A percentile compares a stretch with the other conserved stretches of the same genome.
These are phyloP conservation scores for Picocystis salinarum DNA, from an alignment of 139 green algal species.

Conservation along the genomic window DNA sequence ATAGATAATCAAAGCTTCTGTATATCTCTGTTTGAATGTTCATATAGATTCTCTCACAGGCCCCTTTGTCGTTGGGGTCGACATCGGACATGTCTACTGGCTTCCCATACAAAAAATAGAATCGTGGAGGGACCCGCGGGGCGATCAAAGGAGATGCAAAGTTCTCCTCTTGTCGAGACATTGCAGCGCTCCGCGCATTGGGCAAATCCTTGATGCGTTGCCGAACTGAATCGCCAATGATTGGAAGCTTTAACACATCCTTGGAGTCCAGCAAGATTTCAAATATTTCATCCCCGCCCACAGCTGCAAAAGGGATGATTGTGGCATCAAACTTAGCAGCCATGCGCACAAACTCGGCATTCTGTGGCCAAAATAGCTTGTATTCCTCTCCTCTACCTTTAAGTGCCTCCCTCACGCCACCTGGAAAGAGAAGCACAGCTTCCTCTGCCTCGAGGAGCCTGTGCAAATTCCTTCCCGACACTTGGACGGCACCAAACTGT, in stretches of 20 bases:
- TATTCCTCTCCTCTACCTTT: slow-evolving; percentile 68
- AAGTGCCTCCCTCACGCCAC: slow-evolving; percentile 32
- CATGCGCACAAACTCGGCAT: slow-evolving; percentile 79
- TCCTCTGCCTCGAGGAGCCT: slow-evolving; percentile 51
- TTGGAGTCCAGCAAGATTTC: slow-evolving; percentile 15
- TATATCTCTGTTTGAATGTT: slow-evolving; percentile 37
- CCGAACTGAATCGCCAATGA: not conserved
- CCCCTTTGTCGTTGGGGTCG: slow-evolving; percentile 24
- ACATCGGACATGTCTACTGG: slow-evolving; percentile 36
- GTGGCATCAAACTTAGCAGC: slow-evolving; percentile 61
- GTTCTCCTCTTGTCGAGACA: slow-evolving; percentile 9
- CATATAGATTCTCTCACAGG: slow-evolving; percentile 33
- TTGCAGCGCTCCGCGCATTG: not conserved
- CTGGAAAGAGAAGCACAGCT: slow-evolving; percentile 68
- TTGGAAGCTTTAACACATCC: slow-evolving; percentile 3
- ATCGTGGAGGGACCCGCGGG: slow-evolving; percentile 29
- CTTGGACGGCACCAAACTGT: slow-evolving; percentile 77
- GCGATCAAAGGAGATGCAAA: slow-evolving; percentile 11
- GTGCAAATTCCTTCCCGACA: slow-evolving; percentile 54
- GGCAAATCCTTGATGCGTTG: not conserved
- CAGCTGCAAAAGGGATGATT: slow-evolving; percentile 78
- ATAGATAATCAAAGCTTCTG: slow-evolving; percentile 43
- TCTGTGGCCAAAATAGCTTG: slow-evolving; percentile 74
- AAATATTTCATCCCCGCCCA: slow-evolving; percentile 61
- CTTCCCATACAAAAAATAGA: slow-evolving; percentile 78